These are phyloP conservation scores for Trichoderma gamsii DNA, from an alignment of 495 filamentous ascomycete species.

Conservation along the genomic window DNA sequence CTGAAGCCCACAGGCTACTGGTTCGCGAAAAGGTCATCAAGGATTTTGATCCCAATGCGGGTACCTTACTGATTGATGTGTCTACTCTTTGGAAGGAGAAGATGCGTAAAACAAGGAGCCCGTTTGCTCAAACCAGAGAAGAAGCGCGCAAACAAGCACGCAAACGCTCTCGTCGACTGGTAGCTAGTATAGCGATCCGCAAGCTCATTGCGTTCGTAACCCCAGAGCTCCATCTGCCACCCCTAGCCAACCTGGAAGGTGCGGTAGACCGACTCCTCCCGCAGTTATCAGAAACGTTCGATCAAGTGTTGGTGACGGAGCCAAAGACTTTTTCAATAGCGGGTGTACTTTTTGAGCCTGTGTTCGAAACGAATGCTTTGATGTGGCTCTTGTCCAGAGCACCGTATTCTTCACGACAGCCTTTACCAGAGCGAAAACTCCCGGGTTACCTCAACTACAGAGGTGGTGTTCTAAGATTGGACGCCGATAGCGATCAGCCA, in stretches of 20 bases:
- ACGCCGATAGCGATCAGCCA: constrained; percentile 12
- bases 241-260: constrained; percentile 29
- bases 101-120: neutral
- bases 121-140: constrained; percentile 25
- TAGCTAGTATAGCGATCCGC: constrained; percentile 36
- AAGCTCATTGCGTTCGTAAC: constrained; percentile 34
- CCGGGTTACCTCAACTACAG: neutral
- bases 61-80: constrained; percentile 34
- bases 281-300: constrained; percentile 24
- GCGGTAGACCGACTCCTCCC: constrained; percentile 28
- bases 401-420: constrained; percentile 28
- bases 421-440: constrained; percentile 18
- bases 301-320: constrained; percentile 20
- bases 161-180: constrained; percentile 27
- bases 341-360: constrained; percentile 49
- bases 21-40: constrained; percentile 27
- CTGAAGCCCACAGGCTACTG: constrained; percentile 29
- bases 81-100: neutral
- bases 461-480: neutral
- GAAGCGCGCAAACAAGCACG: constrained; percentile 27
- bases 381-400: constrained; percentile 38
- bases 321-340: constrained; percentile 47
- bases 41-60: constrained; percentile 35
- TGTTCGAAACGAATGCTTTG: constrained; percentile 20
- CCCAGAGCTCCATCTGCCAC: constrained; percentile 30